phyloP scores from a whole-genome alignment of 116 monocot species.

The Cymodocea nodosa region DNA sequence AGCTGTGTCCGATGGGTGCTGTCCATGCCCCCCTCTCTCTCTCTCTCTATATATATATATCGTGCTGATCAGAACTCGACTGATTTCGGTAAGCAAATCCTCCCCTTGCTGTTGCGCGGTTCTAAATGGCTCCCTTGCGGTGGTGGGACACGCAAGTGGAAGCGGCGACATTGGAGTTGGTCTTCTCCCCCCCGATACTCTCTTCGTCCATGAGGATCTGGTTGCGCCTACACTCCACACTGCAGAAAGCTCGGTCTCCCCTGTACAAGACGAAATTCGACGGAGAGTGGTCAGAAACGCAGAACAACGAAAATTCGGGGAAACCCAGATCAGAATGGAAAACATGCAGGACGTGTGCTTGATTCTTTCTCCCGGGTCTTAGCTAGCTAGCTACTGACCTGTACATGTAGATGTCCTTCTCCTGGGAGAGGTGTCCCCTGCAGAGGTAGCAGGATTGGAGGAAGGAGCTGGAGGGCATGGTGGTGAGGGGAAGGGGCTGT shows the following conservation, averaged over 20 bases:
- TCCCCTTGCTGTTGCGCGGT: background rate
- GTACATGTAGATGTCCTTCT: conserved; percentile 26
- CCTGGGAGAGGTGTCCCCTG: conserved; percentile 17
- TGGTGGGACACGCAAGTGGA: background rate
- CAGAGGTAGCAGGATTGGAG: conserved; percentile 17
- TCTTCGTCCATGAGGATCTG: conserved; percentile 39
- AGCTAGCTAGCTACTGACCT: conserved; percentile 5
- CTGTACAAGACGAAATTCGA: conserved; percentile 13
- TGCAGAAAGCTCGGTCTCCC: conserved; percentile 60
- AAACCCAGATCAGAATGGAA: background rate
- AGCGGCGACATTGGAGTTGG: background rate
- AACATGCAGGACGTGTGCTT: too few relatives aligned
- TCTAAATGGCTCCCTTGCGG: background rate
- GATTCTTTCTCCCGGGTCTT: too few relatives aligned
- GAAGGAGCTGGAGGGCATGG: conserved; percentile 6
- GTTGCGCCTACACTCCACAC: conserved; percentile 46
- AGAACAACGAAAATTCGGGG: background rate
- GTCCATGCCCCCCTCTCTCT: too few relatives aligned
- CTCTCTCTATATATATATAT: too few relatives aligned
- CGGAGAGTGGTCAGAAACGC: too few relatives aligned
- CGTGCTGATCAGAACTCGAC: background rate
- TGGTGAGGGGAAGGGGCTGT: background rate
- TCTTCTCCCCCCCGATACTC: conserved; percentile 4
- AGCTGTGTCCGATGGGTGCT: too few relatives aligned
- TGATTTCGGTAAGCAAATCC: conserved; percentile 5